phyloP scores from a whole-genome alignment of 176 grass and related monocot species.

The Bothriochloa decipiens region DNA sequence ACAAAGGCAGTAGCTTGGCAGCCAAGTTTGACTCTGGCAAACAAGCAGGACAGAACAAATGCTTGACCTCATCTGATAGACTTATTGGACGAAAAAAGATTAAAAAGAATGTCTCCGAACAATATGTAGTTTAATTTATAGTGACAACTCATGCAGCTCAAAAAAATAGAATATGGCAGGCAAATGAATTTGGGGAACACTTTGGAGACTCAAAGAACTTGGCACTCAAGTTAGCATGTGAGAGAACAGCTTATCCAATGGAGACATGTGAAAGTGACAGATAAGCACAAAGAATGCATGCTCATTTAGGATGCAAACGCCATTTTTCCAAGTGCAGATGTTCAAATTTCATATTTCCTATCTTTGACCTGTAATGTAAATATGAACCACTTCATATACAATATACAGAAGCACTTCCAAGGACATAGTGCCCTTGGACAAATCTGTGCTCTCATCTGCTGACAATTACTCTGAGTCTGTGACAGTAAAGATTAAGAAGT shows the following conservation, averaged over 20 bases:
- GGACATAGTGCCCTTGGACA: background rate
- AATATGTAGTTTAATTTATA: background rate
- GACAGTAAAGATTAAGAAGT: background rate
- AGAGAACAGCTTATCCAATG: background rate
- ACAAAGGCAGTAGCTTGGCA: conserved; percentile 30
- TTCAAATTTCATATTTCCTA: background rate
- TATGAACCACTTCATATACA: background rate
- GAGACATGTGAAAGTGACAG: background rate
- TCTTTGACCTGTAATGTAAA: background rate
- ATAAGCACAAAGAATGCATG: background rate
- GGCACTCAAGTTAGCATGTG: conserved; percentile 9
- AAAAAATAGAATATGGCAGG: background rate
- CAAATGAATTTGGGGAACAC: background rate
- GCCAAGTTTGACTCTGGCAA: conserved; percentile 25
- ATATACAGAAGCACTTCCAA: background rate
- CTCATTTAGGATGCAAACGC: background rate
- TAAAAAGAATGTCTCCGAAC: background rate
- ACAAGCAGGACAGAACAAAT: conserved; percentile 2
- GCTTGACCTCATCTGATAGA: background rate
- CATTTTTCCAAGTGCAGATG: background rate
- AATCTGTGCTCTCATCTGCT: background rate
- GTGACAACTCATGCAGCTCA: background rate
- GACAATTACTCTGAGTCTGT: background rate
- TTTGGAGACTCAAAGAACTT: background rate
- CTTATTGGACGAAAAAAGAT: background rate